Evolutionary conservation across 2,329 filamentous ascomycete species (phyloP).

Genomic region (Falciphora oryzae): DNA sequence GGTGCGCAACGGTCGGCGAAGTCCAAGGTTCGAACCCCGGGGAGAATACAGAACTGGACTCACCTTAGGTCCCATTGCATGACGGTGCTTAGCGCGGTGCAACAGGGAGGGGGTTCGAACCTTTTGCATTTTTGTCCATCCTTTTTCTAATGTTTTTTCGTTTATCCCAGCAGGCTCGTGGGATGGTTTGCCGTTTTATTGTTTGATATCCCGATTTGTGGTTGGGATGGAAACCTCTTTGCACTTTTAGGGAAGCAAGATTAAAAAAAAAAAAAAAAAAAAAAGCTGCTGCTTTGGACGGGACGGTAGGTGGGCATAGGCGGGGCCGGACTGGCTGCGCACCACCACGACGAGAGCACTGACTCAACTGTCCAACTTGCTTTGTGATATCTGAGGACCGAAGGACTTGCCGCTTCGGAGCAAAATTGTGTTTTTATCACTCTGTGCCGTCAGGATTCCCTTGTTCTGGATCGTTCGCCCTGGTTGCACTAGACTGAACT

Average conservation of each 20-base stretch:
- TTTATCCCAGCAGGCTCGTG: background rate
- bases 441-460: too few species aligned
- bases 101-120: background rate
- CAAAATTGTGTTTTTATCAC: too few species aligned
- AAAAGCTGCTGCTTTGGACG: background rate
- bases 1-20: background rate
- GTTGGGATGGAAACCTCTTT: background rate
- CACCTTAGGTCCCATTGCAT: too few species aligned
- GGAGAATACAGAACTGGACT: slow-evolving; percentile 1
- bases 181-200: too few species aligned
- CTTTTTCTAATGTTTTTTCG: background rate
- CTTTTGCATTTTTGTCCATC: background rate
- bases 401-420: background rate
- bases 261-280: too few species aligned
- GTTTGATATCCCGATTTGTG: too few species aligned
- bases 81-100: too few species aligned
- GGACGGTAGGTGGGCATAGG: too few species aligned
- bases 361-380: background rate
- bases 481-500: too few species aligned
- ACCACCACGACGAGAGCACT: background rate
- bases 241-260: too few species aligned
- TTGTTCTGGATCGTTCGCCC: too few species aligned
- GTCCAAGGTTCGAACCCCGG: background rate
- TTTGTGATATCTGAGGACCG: background rate
- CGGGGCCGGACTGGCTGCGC: too few species aligned